Evolutionary conservation across 805 yeast genomes (phyloP), one percentile per base, ranked within the genome.

Genomic region (Clavispora carvajalis): DNA sequence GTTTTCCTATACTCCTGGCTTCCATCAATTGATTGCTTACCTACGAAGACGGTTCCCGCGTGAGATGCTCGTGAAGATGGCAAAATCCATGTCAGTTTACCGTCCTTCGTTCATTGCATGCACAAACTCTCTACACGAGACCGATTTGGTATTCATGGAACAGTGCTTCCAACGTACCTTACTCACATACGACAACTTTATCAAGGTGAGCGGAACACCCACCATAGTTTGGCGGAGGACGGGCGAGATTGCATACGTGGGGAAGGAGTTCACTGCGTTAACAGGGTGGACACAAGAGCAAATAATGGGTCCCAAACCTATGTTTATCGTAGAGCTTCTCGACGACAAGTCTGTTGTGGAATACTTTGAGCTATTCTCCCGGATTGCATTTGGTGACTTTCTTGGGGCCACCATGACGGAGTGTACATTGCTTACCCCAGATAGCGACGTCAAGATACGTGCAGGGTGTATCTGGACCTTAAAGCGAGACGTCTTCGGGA

Each of bases 161-260:
- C 95, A 91, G 65, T 86, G 96, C 52, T 91, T 90, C 65, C 98
- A 91, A 61, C 69, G 99, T 34, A 89, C 98, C 0, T 66, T 91
- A 26, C 65, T 91, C 33, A 96, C 95, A 45, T 91, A 89, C 59
- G 90, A 88, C 45, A 85, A 82, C 59, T 85, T 86, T 58, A 84
- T 93, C 29, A 73, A 80, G 17, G 79, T 85, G 16, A 79, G 88
- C 24, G 97, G 97, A 0, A 91, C 97, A 0, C 98, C 98, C 2
- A 89, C 96, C 0, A 76, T 91, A 17, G 91, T 89, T 3, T 91
- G 98, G 98, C 71, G 99, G 49, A 73, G 98, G 39, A 89, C 96
- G 1, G 96, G 96, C 7, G 96, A 91, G 59, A 85, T 91, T 10
- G 93, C 96, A 0, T 91, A 90, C 45, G 95, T 90, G 3, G 95